Conservation (phyloP, 257 asterid genomes). For the Orobanche coerulescens region DNA sequence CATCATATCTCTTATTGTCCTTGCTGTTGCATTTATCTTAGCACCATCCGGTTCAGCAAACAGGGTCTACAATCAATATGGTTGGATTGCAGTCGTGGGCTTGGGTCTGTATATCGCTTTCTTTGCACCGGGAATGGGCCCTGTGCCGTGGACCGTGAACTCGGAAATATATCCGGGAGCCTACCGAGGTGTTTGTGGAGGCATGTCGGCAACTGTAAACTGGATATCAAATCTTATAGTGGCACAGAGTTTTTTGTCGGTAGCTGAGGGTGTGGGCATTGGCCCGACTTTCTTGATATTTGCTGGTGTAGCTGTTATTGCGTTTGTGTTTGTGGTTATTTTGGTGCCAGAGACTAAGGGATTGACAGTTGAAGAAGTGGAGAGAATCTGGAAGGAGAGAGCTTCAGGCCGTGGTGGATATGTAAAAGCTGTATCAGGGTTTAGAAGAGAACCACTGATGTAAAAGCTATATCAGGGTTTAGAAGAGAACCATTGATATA, state of each 20-base stretch:
- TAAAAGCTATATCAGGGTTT: neutral
- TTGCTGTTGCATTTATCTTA: slow-evolving; percentile 49
- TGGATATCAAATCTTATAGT: slow-evolving; percentile 86
- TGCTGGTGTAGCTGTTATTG: slow-evolving; percentile 58
- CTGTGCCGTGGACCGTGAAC: slow-evolving; percentile 93
- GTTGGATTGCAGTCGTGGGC: slow-evolving; percentile 79
- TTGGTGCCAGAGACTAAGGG: slow-evolving; percentile 93
- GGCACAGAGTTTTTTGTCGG: slow-evolving; percentile 69
- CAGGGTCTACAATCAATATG: slow-evolving; percentile 29
- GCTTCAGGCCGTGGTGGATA: slow-evolving; percentile 32
- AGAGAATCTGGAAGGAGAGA: slow-evolving; percentile 68
- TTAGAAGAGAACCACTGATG: neutral
- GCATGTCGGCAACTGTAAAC: slow-evolving; percentile 94
- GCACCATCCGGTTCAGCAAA: slow-evolving; percentile 27
- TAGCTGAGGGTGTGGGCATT: slow-evolving; percentile 53
- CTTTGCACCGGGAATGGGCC: slow-evolving; percentile 93
- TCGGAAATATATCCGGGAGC: slow-evolving; percentile 84
- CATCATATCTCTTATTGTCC: slow-evolving; percentile 55
- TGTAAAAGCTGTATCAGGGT: neutral
- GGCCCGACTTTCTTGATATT: slow-evolving; percentile 70
- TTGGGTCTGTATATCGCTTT: slow-evolving; percentile 66
- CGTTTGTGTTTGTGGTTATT: slow-evolving; percentile 50
- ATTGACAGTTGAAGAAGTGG: slow-evolving; percentile 76
- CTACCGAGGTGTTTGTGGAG: slow-evolving; percentile 80
- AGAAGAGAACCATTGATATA: neutral